Conservation (phyloP, 768 basidiomycete species). For the Russula ochroleuca region DNA sequence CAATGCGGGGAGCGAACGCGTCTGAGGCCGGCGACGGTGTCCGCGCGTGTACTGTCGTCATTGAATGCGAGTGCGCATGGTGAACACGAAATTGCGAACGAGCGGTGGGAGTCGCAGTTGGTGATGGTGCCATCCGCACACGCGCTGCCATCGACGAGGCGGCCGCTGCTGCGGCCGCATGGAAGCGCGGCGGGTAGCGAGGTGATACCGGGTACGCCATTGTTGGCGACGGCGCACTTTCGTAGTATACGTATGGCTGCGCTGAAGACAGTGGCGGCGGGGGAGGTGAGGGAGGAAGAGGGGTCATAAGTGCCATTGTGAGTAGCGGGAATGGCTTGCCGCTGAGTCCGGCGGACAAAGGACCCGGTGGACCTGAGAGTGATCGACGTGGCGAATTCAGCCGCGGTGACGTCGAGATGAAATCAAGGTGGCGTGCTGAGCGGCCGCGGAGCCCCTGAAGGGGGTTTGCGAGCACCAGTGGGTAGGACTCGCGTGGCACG, state of each 20-base stretch:
- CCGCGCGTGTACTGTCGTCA: slow-evolving; percentile 45
- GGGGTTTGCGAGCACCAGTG: neutral
- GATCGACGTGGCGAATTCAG: slow-evolving; percentile 36
- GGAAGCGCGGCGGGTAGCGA: slow-evolving; percentile 22
- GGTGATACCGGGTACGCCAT: slow-evolving; percentile 18
- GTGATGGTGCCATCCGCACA: slow-evolving; percentile 20
- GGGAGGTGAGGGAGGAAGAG: slow-evolving; percentile 25
- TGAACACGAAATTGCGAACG: slow-evolving; percentile 30
- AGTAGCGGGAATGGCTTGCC: slow-evolving; percentile 14
- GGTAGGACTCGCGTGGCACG: neutral
- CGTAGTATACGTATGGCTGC: slow-evolving; percentile 28
- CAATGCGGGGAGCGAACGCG: slow-evolving; percentile 15
- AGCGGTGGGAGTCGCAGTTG: slow-evolving; percentile 23
- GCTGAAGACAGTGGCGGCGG: slow-evolving; percentile 1
- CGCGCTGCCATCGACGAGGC: slow-evolving; percentile 19
- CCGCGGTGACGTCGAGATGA: slow-evolving; percentile 30
- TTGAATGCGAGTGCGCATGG: slow-evolving; percentile 49
- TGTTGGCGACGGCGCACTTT: slow-evolving; percentile 23
- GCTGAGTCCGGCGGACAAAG: slow-evolving; percentile 17
- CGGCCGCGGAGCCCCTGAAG: slow-evolving; percentile 8
- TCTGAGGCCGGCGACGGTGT: slow-evolving; percentile 37
- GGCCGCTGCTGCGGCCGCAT: slow-evolving; percentile 17
- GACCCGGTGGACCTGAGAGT: slow-evolving; percentile 34
- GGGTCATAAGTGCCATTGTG: slow-evolving; percentile 24
- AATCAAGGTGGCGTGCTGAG: slow-evolving; percentile 22